Percentiles rank a stretch among this genome's conserved stretches.
Conservation (phyloP, 1,139 yeast genomes). For the Nakaseomyces uthaithaninus region DNA sequence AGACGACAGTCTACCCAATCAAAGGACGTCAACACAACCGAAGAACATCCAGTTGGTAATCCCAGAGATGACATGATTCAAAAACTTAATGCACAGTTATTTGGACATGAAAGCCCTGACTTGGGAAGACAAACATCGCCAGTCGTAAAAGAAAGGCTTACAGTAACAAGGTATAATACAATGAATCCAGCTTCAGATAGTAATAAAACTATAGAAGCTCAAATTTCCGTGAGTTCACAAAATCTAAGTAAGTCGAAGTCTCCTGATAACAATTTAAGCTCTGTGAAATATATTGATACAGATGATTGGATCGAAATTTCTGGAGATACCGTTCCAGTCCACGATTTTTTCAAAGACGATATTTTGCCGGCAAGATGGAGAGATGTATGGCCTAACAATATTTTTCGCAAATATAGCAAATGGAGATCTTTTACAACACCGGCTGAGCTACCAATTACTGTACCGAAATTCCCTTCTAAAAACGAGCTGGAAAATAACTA, state of each 20-base stretch:
- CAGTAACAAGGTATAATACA: neutral
- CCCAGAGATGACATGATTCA: constrained; percentile 1
- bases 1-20: no score
- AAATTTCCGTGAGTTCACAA: constrained; percentile 1
- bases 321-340: constrained; percentile 43
- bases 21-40: neutral
- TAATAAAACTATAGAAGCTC: neutral
- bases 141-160: neutral
- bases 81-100: neutral
- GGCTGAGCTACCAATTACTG: constrained; percentile 78
- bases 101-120: neutral
- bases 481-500: constrained; percentile 57
- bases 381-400: constrained; percentile 69
- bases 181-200: neutral
- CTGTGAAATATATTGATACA: neutral
- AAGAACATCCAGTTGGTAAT: neutral
- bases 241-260: neutral
- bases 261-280: neutral
- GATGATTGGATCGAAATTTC: constrained; percentile 6
- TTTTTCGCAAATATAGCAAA: constrained; percentile 61
- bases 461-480: constrained; percentile 65
- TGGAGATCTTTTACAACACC: constrained; percentile 94
- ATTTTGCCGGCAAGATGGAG: constrained; percentile 70
- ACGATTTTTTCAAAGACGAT: constrained; percentile 38
- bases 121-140: neutral